These are phyloP conservation scores for Claviceps pusilla DNA, from an alignment of 2,329 filamentous ascomycete species.

Conservation along the genomic window DNA sequence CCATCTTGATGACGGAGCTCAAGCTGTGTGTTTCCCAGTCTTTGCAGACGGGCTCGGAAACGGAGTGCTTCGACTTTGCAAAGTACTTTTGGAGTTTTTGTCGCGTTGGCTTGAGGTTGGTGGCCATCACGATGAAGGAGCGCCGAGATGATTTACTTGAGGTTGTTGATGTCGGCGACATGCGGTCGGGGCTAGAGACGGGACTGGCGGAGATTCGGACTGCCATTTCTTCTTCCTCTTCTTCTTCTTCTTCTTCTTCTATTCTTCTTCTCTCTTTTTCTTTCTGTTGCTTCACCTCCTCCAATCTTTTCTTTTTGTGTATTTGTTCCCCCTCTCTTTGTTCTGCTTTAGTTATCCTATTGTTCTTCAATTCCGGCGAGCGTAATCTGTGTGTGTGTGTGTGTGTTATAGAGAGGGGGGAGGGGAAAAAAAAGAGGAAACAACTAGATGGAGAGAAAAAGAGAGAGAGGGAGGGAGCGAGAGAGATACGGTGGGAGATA, in stretches of 20 bases:
- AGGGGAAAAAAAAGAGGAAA: too few species aligned
- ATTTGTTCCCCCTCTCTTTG: neutral
- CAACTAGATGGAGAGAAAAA: too few species aligned
- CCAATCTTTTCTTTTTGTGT: neutral
- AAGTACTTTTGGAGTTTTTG: slow-evolving; percentile 19
- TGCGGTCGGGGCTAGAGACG: neutral
- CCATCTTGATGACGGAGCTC: slow-evolving; percentile 3
- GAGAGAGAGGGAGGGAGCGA: too few species aligned
- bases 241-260: too few species aligned
- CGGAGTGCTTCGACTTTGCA: slow-evolving; percentile 13
- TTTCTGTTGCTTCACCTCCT: too few species aligned
- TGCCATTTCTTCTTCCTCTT: neutral
- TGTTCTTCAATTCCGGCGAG: neutral
- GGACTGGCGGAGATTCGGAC: neutral
- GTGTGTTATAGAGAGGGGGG: too few species aligned
- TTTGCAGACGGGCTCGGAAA: slow-evolving; percentile 13
- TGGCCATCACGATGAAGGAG: slow-evolving; percentile 7
- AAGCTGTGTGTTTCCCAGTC: slow-evolving; percentile 12
- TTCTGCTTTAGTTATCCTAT: neutral
- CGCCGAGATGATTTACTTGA: neutral
- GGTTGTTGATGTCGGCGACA: neutral
- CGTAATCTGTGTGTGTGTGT: neutral
- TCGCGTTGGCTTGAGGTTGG: slow-evolving; percentile 13
- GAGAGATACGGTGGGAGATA: too few species aligned
- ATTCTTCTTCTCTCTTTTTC: too few species aligned